A percentile compares a stretch with the other conserved stretches of the same genome.
phyloP scores from a whole-genome alignment of 306 rosid species.

The Fagus sylvatica region DNA sequence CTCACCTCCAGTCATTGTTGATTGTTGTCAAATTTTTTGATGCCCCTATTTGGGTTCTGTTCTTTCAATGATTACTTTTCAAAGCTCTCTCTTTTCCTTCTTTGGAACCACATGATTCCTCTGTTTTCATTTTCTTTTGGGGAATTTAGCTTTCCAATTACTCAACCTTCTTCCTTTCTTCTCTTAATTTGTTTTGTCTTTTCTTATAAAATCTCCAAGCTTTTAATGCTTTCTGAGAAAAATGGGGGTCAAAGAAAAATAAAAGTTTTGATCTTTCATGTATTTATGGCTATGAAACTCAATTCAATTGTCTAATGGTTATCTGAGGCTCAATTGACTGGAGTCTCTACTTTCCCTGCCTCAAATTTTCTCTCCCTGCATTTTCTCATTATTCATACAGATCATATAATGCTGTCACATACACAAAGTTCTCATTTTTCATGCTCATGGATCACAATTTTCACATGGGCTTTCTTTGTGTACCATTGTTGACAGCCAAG shows the following conservation, averaged over 20 bases:
- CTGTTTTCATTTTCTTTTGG: slow-evolving; percentile 8
- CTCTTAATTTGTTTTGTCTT: neutral
- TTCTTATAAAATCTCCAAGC: neutral
- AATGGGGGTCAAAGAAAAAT: neutral
- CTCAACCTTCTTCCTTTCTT: neutral
- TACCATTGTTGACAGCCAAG: neutral
- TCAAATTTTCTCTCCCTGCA: slow-evolving; percentile 19
- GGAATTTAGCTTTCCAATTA: neutral
- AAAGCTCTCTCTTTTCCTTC: slow-evolving; percentile 19
- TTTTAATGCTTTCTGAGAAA: neutral
- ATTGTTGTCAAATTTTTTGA: slow-evolving; percentile 21
- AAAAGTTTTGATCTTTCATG: neutral
- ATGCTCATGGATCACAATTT: slow-evolving; percentile 2
- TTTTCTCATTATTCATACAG: slow-evolving; percentile 16
- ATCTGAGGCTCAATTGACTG: neutral
- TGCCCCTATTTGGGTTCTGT: slow-evolving; percentile 5
- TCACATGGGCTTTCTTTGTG: slow-evolving; percentile 1
- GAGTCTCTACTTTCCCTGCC: neutral
- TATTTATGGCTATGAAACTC: no score
- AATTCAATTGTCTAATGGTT: slow-evolving; percentile 3
- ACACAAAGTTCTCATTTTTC: slow-evolving; percentile 5
- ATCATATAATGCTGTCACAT: slow-evolving; percentile 4
- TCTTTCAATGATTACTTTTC: neutral
- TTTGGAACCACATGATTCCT: slow-evolving; percentile 13
- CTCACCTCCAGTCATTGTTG: neutral